Percentiles rank a stretch among this genome's conserved stretches.
phyloP scores from a whole-genome alignment of 2,329 filamentous ascomycete species.

The Cercospora sesami region DNA sequence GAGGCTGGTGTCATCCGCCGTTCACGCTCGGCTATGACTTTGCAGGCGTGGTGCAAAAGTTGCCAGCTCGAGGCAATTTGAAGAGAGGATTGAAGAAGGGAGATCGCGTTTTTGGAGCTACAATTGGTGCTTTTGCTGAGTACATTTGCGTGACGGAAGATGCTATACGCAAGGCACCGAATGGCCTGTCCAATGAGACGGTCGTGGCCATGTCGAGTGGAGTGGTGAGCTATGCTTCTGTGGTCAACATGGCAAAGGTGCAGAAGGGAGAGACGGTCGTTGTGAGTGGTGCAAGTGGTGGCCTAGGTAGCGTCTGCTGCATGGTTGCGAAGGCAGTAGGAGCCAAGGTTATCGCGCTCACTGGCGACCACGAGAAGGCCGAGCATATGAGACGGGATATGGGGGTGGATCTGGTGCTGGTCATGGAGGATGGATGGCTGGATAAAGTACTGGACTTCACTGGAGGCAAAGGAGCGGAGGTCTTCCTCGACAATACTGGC shows the following conservation, averaged over 20 bases:
- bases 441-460: slow-evolving; percentile 53
- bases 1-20: slow-evolving; percentile 55
- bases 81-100: slow-evolving; percentile 44
- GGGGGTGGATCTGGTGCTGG: slow-evolving; percentile 36
- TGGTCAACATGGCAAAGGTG: slow-evolving; percentile 47
- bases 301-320: slow-evolving; percentile 57
- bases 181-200: slow-evolving; percentile 48
- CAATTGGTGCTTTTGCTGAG: slow-evolving; percentile 56
- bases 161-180: slow-evolving; percentile 49
- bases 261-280: slow-evolving; percentile 53
- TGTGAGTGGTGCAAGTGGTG: slow-evolving; percentile 58
- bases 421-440: slow-evolving; percentile 55
- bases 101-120: slow-evolving; percentile 56
- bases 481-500: slow-evolving; percentile 61
- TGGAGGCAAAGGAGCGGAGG: slow-evolving; percentile 53
- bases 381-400: slow-evolving; percentile 32
- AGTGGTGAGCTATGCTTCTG: slow-evolving; percentile 56
- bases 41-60: slow-evolving; percentile 52
- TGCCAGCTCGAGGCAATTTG: slow-evolving; percentile 34
- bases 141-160: slow-evolving; percentile 48
- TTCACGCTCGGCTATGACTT: slow-evolving; percentile 60
- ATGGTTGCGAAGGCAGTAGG: slow-evolving; percentile 57
- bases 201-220: slow-evolving; percentile 58
- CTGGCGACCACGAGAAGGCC: slow-evolving; percentile 51
- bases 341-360: slow-evolving; percentile 56